Base-by-base conservation (phyloP, 2,329 filamentous ascomycete species). In the Sclerotinia borealis region DNA sequence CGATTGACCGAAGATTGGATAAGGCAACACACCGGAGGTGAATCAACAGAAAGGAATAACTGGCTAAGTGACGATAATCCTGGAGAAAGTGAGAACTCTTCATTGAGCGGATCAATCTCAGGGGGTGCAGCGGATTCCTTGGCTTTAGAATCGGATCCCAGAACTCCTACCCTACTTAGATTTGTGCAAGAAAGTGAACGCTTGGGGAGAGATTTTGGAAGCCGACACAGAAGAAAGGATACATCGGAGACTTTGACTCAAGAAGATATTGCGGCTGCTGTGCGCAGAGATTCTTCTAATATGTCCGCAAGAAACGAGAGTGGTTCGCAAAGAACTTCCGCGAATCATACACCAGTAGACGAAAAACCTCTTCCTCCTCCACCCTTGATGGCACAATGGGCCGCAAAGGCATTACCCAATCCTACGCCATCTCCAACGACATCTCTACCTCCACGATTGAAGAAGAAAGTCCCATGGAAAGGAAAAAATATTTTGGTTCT, bases 1-100 rank as follows among this genome's bases (percentile, higher is more conserved):
- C 86, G 88, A 64, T 82, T 93, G 61, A 92, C 89, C 0, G 89
- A 93, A 75, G 89, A 92, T 79, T 93, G 91, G 91, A 92, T 95
- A 68, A 88, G 90, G 65, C 89, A 91, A 66, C 91, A 93, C 72
- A 87, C 91, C n/a, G 71, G 87, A n/a, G 83, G 84, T 67, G 85
- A 88, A 68, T 82, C 82, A 68, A 84, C 83, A 37, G 90, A 95
- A 74, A 85, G 85, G 68, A 86, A 85, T 66, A 88, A 92, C 76
- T 96, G 92, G 92, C 82, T 92, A 69, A 96, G 91, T 74, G 91
- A 96, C 82, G 84, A 87, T n/a, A n/a, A n/a, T 66, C 83, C 84
- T 29, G 84, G 85, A 73, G 85, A 84, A 71, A 92, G 88, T 74
- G 89, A 91, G 80, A 84, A 84, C 79, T 90, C 87, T 82, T 90